Conservation (phyloP, 805 yeast genomes). For the Starmerella stellata region DNA sequence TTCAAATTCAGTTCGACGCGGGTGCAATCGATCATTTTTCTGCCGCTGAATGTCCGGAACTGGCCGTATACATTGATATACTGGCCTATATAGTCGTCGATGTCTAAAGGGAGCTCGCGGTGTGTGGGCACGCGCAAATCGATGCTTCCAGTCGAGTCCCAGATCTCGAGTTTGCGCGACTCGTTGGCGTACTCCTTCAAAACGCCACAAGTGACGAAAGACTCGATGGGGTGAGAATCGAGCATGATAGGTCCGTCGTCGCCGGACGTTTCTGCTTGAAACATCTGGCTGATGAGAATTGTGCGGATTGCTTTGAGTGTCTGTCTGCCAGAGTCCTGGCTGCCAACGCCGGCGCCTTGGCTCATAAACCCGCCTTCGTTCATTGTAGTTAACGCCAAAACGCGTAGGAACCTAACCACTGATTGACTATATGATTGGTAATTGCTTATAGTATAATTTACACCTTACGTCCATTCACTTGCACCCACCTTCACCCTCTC, state of each 20-base stretch:
- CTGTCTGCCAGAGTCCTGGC: background rate
- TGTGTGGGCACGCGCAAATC: conserved; percentile 38
- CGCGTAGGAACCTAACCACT: background rate
- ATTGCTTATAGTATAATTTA: no score
- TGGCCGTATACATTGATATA: conserved; percentile 37
- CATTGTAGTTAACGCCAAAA: background rate
- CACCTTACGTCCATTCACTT: no score
- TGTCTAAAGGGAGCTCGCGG: conserved; percentile 22
- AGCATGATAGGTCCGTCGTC: conserved; percentile 38
- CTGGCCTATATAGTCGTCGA: conserved; percentile 20
- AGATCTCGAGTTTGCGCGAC: conserved; percentile 32
- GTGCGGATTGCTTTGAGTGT: conserved; percentile 24
- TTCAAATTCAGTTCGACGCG: conserved; percentile 33
- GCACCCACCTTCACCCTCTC: no score
- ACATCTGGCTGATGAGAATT: conserved; percentile 46
- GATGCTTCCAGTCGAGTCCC: conserved; percentile 49
- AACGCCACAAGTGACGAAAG: conserved; percentile 40
- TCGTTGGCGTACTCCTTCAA: conserved; percentile 31
- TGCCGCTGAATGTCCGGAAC: conserved; percentile 32
- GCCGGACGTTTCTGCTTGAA: conserved; percentile 33
- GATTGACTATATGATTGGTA: no score
- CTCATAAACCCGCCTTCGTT: conserved; percentile 14
- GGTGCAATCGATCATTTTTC: conserved; percentile 34
- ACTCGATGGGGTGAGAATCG: conserved; percentile 36
- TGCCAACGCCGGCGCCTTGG: conserved; percentile 2